These are phyloP conservation scores for Triticum timopheevii DNA, from an alignment of 176 grass and related monocot genomes.

Conservation along the genomic window DNA sequence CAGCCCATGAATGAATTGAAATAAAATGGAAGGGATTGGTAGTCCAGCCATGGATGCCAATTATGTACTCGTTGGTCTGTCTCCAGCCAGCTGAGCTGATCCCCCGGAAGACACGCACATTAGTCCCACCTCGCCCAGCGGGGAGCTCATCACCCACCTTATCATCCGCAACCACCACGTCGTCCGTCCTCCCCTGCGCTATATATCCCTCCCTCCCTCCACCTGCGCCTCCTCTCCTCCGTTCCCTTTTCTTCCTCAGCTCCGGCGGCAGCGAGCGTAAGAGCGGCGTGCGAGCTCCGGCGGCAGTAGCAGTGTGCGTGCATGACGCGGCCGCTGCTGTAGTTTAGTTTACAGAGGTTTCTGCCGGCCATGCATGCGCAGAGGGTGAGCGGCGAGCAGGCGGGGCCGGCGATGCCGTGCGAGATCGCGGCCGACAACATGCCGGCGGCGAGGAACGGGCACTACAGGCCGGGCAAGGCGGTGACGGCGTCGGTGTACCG, in stretches of 20 bases:
- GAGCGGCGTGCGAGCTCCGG: background rate
- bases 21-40: background rate
- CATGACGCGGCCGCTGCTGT: background rate
- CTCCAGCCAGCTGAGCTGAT: constrained; percentile 16
- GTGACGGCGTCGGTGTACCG: constrained; percentile 74
- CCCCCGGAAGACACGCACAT: constrained; percentile 2
- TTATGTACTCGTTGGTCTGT: constrained; percentile 32
- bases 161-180: constrained; percentile 19
- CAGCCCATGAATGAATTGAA: too few species aligned
- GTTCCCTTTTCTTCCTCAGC: background rate
- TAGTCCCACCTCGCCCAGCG: background rate
- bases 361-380: constrained; percentile 14
- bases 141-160: constrained; percentile 22
- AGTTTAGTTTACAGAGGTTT: background rate
- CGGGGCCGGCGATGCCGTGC: constrained; percentile 6
- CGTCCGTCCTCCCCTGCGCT: background rate
- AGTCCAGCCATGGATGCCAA: constrained; percentile 18
- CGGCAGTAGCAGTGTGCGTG: background rate
- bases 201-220: constrained; percentile 34
- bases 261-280: background rate
- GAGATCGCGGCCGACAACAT: constrained; percentile 36
- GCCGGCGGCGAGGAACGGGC: background rate
- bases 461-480: constrained; percentile 41
- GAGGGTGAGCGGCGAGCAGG: constrained; percentile 19
- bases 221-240: constrained; percentile 22